These are phyloP conservation scores for Saccharomycopsis guyanensis DNA, from an alignment of 805 yeast genomes.

Conservation along the genomic window DNA sequence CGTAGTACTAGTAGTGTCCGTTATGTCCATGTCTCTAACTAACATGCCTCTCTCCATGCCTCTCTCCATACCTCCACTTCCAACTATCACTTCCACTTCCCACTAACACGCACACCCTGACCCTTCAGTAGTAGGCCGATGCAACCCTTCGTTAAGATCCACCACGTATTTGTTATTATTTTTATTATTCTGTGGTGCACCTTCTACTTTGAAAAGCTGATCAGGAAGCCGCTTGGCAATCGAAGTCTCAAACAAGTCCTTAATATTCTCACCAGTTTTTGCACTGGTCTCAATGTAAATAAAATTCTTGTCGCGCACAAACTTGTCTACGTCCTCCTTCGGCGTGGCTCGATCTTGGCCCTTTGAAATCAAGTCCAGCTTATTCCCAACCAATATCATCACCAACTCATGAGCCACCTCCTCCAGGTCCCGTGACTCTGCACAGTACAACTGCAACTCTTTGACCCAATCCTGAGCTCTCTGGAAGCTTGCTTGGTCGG, in stretches of 20 bases:
- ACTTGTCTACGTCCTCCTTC: conserved; percentile 26
- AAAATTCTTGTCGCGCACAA: conserved; percentile 47
- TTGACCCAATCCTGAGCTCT: conserved; percentile 88
- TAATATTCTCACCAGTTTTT: conserved; percentile 58
- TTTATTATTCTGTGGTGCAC: not conserved
- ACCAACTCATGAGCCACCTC: conserved; percentile 37
- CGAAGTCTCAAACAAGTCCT: conserved; percentile 30
- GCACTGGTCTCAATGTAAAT: conserved; percentile 59
- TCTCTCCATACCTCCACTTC: too few relatives aligned
- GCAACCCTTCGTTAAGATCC: conserved; percentile 16
- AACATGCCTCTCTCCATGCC: too few relatives aligned
- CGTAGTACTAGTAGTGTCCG: too few relatives aligned
- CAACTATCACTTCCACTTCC: too few relatives aligned
- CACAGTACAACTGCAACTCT: conserved; percentile 74
- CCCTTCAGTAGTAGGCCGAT: too few relatives aligned
- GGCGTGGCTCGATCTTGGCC: conserved; percentile 33
- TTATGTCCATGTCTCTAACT: too few relatives aligned
- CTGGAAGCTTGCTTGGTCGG: conserved; percentile 59
- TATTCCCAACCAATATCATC: conserved; percentile 84
- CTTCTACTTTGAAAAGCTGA: conserved; percentile 17
- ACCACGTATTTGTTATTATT: not conserved
- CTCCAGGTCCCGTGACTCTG: conserved; percentile 28
- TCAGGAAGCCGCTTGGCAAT: conserved; percentile 30
- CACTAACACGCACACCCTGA: too few relatives aligned
- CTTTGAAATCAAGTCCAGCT: conserved; percentile 49